Evolutionary conservation across 1,139 yeast genomes (phyloP), one percentile per base, ranked within the genome.

Genomic region (Protomyces inouyei): DNA sequence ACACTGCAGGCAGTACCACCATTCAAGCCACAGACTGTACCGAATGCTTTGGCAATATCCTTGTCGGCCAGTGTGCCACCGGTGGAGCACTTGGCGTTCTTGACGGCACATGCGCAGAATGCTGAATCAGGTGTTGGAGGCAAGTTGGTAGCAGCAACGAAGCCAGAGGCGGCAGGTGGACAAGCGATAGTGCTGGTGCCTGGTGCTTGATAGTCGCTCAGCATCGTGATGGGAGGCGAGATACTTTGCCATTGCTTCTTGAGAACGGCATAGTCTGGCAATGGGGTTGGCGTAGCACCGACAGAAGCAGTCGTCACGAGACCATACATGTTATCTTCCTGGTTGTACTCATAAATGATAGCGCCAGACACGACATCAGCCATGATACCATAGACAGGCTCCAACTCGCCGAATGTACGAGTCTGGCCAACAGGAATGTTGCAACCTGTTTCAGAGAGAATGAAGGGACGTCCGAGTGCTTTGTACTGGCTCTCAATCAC

Each of bases 371-470:
- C 92, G 2, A 87, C 91, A 43, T 82, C 80, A 45, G 85, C 78
- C 97, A 93, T 90, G 68, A 86, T 83, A 1, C 95, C 86, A 75
- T 86, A 87, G 66, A 93, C 76, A 37, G 92, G 77, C 18, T 78
- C 79, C 38, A 92, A 85, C 74, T 93, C 98, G 54, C 85, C 88
- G 75, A 93, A 93, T 21, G 78, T 73, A 70, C 98, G 83, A 6
- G 98, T 98, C 16, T 78, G 73, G 1, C 89, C 87, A 68, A 84
- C 86, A 3, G 63, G 63, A 3, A 71, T 72, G 74, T 93, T 93
- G 76, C 98, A 93, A 3, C 98, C 98, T 75, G 84, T 93, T 78
- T 93, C 98, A 2, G 97, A 89, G 67, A 93, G 83, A 75, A 93
- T 86, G 0, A 93, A 80, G 1, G 98, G 98, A 68, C 84, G 82